These are phyloP conservation scores for Botryosphaeria dothidea DNA, from an alignment of 2,329 filamentous ascomycete species.

Conservation along the genomic window DNA sequence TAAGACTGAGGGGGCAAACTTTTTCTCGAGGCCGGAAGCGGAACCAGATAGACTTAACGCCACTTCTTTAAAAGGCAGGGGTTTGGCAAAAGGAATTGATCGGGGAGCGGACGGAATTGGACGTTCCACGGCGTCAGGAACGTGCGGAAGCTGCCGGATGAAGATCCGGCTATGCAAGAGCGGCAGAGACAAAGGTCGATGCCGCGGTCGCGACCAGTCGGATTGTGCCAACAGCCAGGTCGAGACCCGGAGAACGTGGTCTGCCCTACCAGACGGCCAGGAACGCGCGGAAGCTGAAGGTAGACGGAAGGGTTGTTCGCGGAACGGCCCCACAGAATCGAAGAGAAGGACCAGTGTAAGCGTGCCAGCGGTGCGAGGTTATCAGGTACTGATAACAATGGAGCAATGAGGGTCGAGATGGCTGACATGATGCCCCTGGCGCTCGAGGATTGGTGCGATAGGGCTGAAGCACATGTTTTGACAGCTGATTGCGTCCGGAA, in stretches of 20 bases:
- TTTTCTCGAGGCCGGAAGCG: neutral
- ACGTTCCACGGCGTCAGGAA: neutral
- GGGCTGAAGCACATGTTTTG: conserved; percentile 11
- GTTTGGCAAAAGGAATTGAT: neutral
- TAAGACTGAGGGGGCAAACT: neutral
- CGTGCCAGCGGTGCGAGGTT: neutral
- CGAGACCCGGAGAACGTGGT: neutral
- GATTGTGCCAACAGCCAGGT: neutral
- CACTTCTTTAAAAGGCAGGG: neutral
- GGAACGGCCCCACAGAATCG: neutral
- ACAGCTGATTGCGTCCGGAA: neutral
- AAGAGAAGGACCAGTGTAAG: neutral
- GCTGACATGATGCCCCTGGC: neutral
- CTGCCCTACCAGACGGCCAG: conserved; percentile 7
- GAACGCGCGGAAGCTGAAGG: conserved; percentile 2
- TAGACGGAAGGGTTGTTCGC: neutral
- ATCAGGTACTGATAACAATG: conserved; percentile 4
- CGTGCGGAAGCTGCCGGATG: neutral
- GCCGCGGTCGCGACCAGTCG: neutral
- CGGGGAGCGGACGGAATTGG: neutral
- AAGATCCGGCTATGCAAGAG: conserved; percentile 2
- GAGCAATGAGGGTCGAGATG: neutral
- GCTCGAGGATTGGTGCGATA: conserved; percentile 11
- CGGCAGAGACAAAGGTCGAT: neutral
- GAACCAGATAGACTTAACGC: neutral